phyloP scores from a whole-genome alignment of 768 basidiomycete species.

The Mycena venus region DNA sequence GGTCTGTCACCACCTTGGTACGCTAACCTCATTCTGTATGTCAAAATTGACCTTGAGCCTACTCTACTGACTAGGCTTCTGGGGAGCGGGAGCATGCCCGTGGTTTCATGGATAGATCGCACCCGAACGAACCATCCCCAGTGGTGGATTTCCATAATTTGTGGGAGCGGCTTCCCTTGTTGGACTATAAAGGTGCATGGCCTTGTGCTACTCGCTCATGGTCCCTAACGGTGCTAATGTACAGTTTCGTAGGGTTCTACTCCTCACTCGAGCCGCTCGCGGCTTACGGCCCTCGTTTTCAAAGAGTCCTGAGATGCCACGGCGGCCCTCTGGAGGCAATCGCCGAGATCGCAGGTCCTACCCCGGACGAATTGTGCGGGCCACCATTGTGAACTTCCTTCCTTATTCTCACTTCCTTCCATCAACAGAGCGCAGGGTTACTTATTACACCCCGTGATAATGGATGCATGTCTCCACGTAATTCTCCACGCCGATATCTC shows the following conservation, averaged over 20 bases:
- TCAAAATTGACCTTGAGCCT: background rate
- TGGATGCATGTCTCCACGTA: slow-evolving; percentile 15
- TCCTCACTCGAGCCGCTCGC: background rate
- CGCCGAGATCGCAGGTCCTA: slow-evolving; percentile 1
- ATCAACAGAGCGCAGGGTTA: background rate
- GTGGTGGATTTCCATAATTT: background rate
- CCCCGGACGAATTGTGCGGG: background rate
- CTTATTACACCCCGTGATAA: background rate
- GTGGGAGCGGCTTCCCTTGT: background rate
- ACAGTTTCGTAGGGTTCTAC: slow-evolving; percentile 4
- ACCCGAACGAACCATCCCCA: background rate
- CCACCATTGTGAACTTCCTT: background rate
- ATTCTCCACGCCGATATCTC: slow-evolving; percentile 3
- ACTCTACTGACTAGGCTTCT: background rate
- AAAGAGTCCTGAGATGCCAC: slow-evolving; percentile 12
- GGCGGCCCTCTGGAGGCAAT: slow-evolving; percentile 3
- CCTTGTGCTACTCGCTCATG: too few relatives aligned
- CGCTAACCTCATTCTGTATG: background rate
- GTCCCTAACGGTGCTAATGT: too few relatives aligned
- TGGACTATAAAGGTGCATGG: background rate
- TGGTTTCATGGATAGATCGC: slow-evolving; percentile 3
- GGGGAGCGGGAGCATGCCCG: slow-evolving; percentile 22
- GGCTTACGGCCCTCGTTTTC: slow-evolving; percentile 2
- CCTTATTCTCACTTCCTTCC: background rate
- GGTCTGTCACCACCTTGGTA: background rate